These are phyloP conservation scores for Camellia japonica DNA, from an alignment of 148 eudicot genomes.

Conservation along the genomic window DNA sequence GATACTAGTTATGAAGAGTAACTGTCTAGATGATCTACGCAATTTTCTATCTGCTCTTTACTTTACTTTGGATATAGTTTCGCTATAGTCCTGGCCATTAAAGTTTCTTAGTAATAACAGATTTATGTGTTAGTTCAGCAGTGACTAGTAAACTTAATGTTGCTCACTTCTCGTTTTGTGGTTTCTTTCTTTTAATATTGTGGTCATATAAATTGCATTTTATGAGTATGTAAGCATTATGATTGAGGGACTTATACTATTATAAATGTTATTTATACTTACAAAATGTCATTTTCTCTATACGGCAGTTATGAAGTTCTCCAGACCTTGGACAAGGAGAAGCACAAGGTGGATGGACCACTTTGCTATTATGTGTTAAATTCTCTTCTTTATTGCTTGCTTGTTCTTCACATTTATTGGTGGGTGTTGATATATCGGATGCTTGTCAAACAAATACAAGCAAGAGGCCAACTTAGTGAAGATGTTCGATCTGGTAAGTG, in stretches of 20 bases:
- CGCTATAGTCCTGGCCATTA: not conserved
- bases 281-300: not conserved
- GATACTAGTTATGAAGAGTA: not conserved
- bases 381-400: slow-evolving; percentile 66
- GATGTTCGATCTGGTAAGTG: slow-evolving; percentile 90
- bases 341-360: slow-evolving; percentile 61
- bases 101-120: not conserved
- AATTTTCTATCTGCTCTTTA: not conserved
- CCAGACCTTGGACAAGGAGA: slow-evolving; percentile 59
- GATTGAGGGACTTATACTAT: not conserved
- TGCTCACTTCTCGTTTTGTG: not conserved
- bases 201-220: not conserved
- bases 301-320: slow-evolving; percentile 75
- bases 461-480: slow-evolving; percentile 75
- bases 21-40: not conserved
- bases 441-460: slow-evolving; percentile 88
- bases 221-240: not conserved
- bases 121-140: not conserved
- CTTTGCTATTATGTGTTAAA: slow-evolving; percentile 79
- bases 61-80: not conserved
- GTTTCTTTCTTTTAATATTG: not conserved
- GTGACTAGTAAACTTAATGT: not conserved
- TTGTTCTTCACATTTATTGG: slow-evolving; percentile 87
- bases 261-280: not conserved
- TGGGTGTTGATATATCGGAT: slow-evolving; percentile 85